Evolutionary conservation across 2,329 filamentous ascomycete genomes (phyloP).

Genomic region (Apiospora aurea): DNA sequence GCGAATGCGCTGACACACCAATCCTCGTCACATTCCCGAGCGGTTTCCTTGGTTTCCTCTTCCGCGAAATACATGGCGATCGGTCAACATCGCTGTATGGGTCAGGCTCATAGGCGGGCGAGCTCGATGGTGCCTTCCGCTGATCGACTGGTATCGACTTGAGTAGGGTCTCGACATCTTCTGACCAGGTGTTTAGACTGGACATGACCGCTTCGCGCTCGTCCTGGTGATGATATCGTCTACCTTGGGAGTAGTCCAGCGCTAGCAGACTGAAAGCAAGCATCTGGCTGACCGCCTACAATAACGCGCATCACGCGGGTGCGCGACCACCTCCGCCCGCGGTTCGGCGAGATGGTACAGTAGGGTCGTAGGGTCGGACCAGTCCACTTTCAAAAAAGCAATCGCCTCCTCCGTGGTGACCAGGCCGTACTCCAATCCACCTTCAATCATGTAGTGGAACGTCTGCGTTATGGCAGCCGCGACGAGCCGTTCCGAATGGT

Average conservation of each 20-base stretch:
- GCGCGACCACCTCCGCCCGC: conserved; percentile 33
- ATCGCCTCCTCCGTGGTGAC: conserved; percentile 51
- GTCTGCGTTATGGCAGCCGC: conserved; percentile 54
- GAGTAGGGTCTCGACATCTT: too few species aligned
- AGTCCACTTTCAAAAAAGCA: conserved; percentile 51
- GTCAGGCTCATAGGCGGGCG: too few species aligned
- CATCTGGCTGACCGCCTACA: conserved; percentile 41
- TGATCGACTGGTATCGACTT: too few species aligned
- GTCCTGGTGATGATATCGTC: too few species aligned
- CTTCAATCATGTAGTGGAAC: conserved; percentile 57
- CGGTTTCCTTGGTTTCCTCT: not conserved
- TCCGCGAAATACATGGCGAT: conserved; percentile 35
- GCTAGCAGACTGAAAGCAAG: conserved; percentile 41
- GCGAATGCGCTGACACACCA: too few species aligned
- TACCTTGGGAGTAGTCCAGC: conserved; percentile 43
- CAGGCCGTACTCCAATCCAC: conserved; percentile 51
- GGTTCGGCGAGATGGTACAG: conserved; percentile 44
- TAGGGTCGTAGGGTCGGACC: conserved; percentile 36
- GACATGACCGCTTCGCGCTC: too few species aligned
- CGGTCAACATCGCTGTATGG: too few species aligned
- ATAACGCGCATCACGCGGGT: conserved; percentile 26
- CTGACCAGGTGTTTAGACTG: too few species aligned
- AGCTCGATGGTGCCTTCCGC: too few species aligned
- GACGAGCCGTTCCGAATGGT: conserved; percentile 46
- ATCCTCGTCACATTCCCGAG: not conserved